Evolutionary conservation across 768 basidiomycete genomes (phyloP).

Genomic region (Mycena venus): DNA sequence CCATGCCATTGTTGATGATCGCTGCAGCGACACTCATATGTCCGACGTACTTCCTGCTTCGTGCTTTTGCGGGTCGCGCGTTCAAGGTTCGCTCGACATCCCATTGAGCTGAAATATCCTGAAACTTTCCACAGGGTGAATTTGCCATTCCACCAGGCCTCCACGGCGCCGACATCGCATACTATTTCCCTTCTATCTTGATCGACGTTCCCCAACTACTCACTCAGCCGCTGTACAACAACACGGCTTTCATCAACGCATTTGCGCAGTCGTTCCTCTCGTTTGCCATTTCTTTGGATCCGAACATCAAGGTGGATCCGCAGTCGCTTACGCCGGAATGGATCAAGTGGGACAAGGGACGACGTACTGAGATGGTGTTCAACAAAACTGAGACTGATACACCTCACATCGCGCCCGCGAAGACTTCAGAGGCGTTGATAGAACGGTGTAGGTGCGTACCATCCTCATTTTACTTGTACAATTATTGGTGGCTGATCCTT

Average conservation of each 20-base stretch:
- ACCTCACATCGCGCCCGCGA: conserved; percentile 10
- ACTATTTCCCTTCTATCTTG: conserved; percentile 41
- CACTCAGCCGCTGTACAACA: no score
- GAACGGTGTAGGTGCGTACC: conserved; percentile 18
- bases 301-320: conserved; percentile 17
- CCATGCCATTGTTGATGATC: no score
- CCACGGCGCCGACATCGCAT: conserved; percentile 40
- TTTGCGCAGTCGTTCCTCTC: conserved; percentile 27
- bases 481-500: no score
- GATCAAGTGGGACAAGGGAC: background rate
- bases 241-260: conserved; percentile 6
- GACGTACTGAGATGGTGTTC: conserved; percentile 28
- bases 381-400: conserved; percentile 9
- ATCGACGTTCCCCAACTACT: no score
- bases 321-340: conserved; percentile 17
- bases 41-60: conserved; percentile 47
- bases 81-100: conserved; percentile 47
- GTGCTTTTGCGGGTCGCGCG: conserved; percentile 42
- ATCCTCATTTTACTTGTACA: no score
- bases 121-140: conserved; percentile 40
- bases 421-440: background rate
- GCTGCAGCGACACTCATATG: conserved; percentile 52
- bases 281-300: conserved; percentile 27
- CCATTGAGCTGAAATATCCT: background rate
- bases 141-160: conserved; percentile 43